Conservation (phyloP, 1,139 yeast genomes). For the Hanseniaspora uvarum region DNA sequence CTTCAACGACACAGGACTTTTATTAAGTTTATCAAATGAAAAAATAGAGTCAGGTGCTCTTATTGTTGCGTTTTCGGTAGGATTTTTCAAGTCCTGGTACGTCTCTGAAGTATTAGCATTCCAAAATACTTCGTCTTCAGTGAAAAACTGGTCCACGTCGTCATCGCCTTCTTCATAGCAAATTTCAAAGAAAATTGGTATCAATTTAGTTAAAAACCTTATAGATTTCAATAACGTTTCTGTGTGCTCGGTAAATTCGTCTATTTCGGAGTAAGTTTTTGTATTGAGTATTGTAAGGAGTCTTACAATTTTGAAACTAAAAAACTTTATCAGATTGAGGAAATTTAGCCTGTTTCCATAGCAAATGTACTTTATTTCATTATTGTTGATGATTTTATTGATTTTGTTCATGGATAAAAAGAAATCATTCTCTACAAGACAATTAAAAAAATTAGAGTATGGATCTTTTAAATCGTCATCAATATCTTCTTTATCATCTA, state of each 20-base stretch:
- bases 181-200: conserved; percentile 60
- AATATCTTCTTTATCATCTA: background rate
- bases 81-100: conserved; percentile 10
- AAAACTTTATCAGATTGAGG: conserved; percentile 41
- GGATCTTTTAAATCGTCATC: conserved; percentile 28
- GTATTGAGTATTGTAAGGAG: conserved; percentile 15
- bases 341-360: conserved; percentile 50
- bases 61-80: conserved; percentile 31
- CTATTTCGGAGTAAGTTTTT: background rate
- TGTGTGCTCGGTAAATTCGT: conserved; percentile 19
- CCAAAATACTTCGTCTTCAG: conserved; percentile 41
- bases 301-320: conserved; percentile 29
- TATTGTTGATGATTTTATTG: conserved; percentile 40
- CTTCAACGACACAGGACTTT: conserved; percentile 18
- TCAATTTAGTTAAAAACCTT: conserved; percentile 51
- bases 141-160: conserved; percentile 21
- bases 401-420: conserved; percentile 21
- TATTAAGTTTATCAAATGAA: conserved; percentile 25
- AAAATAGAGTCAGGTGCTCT: conserved; percentile 30
- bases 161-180: conserved; percentile 23
- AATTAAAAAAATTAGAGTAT: conserved; percentile 46
- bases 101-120: conserved; percentile 24
- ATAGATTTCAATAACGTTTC: conserved; percentile 44
- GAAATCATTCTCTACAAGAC: conserved; percentile 30
- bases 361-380: conserved; percentile 52